Percentiles rank a stretch among this genome's conserved stretches.
These are phyloP conservation scores for Neofusicoccum cordaticola DNA, from an alignment of 2,329 filamentous ascomycete genomes.

Conservation along the genomic window DNA sequence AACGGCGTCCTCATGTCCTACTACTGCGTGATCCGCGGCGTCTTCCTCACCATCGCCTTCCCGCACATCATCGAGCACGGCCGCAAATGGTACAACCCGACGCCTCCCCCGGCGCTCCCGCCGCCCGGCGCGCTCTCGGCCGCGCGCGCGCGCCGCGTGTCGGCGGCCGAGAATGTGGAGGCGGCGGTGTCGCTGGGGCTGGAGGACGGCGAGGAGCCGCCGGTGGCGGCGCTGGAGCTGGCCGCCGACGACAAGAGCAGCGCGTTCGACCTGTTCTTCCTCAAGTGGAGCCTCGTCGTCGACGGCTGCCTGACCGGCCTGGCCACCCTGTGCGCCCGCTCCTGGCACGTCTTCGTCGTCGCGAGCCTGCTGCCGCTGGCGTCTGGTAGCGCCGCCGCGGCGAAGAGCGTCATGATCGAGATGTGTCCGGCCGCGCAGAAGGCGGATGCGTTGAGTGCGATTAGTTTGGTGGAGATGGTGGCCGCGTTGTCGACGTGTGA, in stretches of 20 bases:
- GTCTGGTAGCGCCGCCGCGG: slow-evolving; percentile 66
- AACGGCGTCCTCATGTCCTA: slow-evolving; percentile 48
- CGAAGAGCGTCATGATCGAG: slow-evolving; percentile 70
- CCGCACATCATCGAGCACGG: slow-evolving; percentile 44
- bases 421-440: slow-evolving; percentile 63
- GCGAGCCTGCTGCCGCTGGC: slow-evolving; percentile 65
- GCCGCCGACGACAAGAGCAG: slow-evolving; percentile 48
- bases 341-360: slow-evolving; percentile 68
- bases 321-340: slow-evolving; percentile 59
- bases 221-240: slow-evolving; percentile 32
- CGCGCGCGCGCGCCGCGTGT: slow-evolving; percentile 25
- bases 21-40: slow-evolving; percentile 44
- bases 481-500: slow-evolving; percentile 57
- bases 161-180: slow-evolving; percentile 30
- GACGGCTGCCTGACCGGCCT: slow-evolving; percentile 64
- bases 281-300: slow-evolving; percentile 62
- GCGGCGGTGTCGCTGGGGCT: slow-evolving; percentile 49
- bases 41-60: slow-evolving; percentile 46
- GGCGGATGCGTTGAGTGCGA: slow-evolving; percentile 65
- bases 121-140: slow-evolving; percentile 16
- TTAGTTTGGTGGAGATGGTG: slow-evolving; percentile 68
- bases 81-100: slow-evolving; percentile 38
- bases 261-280: slow-evolving; percentile 65
- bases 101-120: slow-evolving; percentile 41
- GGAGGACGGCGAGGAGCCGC: slow-evolving; percentile 44